phyloP scores from a whole-genome alignment of 176 grass and related monocot species.

The Thinopyrum elongatum region DNA sequence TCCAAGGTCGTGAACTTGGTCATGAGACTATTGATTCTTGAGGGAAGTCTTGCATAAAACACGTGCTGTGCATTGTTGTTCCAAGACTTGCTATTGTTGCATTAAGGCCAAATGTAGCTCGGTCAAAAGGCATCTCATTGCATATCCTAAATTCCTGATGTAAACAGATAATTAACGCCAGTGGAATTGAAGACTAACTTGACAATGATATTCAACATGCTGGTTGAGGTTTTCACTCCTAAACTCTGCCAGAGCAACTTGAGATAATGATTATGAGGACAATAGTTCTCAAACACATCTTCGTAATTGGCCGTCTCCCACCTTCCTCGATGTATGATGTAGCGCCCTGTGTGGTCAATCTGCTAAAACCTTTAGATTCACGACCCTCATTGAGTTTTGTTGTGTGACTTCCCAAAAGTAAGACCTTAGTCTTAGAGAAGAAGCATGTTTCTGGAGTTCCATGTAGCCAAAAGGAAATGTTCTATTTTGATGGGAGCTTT shows the following conservation, averaged over 20 bases:
- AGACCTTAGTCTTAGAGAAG: not conserved
- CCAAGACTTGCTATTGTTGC: not conserved
- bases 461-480: not conserved
- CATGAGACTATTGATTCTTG: not conserved
- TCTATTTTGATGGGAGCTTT: not conserved
- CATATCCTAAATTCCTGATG: not conserved
- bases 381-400: not conserved
- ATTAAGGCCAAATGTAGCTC: not conserved
- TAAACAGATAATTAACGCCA: not conserved
- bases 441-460: slow-evolving; percentile 5
- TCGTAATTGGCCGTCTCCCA: not conserved
- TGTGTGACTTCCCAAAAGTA: not conserved
- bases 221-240: not conserved
- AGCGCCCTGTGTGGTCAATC: not conserved
- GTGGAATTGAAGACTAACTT: not conserved
- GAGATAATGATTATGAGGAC: not conserved
- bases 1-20: not conserved
- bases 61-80: not conserved
- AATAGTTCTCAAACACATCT: not conserved
- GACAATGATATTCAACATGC: not conserved
- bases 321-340: not conserved
- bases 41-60: not conserved
- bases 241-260: not conserved
- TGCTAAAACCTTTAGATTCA: not conserved
- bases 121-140: not conserved